Evolutionary conservation across 495 filamentous ascomycete species (phyloP).

Genomic region (Ascodesmis nigricans): DNA sequence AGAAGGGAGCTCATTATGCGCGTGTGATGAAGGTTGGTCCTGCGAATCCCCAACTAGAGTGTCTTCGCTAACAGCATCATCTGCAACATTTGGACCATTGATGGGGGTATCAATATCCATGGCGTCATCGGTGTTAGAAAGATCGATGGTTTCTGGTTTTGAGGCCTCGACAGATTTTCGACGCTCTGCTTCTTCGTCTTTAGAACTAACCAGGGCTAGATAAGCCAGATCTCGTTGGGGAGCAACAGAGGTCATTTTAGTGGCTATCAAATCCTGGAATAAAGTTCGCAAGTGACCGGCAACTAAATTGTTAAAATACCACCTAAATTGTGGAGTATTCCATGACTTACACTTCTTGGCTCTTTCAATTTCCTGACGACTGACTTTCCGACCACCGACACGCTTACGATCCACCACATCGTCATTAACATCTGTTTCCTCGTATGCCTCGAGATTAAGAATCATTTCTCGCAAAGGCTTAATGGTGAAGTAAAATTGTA

Average conservation of each 20-base stretch:
- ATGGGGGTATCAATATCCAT: constrained; percentile 14
- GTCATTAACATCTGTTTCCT: constrained; percentile 39
- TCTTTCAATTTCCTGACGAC: constrained; percentile 38
- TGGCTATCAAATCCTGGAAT: constrained; percentile 48
- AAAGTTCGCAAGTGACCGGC: constrained; percentile 47
- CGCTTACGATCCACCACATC: constrained; percentile 37
- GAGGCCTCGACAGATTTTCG: constrained; percentile 16
- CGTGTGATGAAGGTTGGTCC: constrained; percentile 8
- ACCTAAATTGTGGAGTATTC: neutral
- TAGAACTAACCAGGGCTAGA: constrained; percentile 46
- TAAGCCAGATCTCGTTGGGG: constrained; percentile 66
- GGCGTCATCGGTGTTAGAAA: constrained; percentile 19
- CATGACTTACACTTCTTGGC: constrained; percentile 45
- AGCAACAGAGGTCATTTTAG: constrained; percentile 29
- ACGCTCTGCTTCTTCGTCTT: constrained; percentile 28
- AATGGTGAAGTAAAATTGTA: constrained; percentile 89
- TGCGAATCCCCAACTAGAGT: constrained; percentile 30
- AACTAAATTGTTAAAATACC: constrained; percentile 28
- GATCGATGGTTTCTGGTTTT: constrained; percentile 7
- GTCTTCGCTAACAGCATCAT: constrained; percentile 27
- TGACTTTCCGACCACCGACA: constrained; percentile 35
- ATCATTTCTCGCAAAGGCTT: constrained; percentile 63
- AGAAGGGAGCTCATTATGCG: constrained; percentile 10
- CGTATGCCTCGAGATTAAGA: constrained; percentile 41
- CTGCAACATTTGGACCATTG: constrained; percentile 3